A percentile compares a stretch with the other conserved stretches of the same genome.
These are phyloP conservation scores for bread wheat (Triticum aestivum) DNA, from an alignment of 176 grass and related monocot species.

Conservation along the genomic window IWGSC_CS_RefSeq_v2.1 NC_057800.1:461495669-461496168, in stretches of 20 bases:
- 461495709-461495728: conserved; percentile 76
- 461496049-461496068: too few relatives aligned
- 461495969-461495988: too few relatives aligned
- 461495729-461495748: conserved; percentile 91
- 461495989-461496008: too few relatives aligned
- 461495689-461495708: conserved; percentile 2
- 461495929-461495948: not conserved
- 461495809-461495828: conserved; percentile 54
- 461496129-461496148: too few relatives aligned
- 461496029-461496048: too few relatives aligned
- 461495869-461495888: not conserved
- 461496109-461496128: too few relatives aligned
- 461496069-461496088: too few relatives aligned
- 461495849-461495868: conserved; percentile 7
- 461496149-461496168: too few relatives aligned
- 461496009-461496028: too few relatives aligned
- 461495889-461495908: not conserved
- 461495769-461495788: conserved; percentile 95
- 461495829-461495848: not conserved
- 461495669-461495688: not conserved
- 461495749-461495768: conserved; percentile 72
- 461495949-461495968: too few relatives aligned
- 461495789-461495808: conserved; percentile 95
- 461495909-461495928: not conserved
- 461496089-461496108: too few relatives aligned